phyloP scores from a whole-genome alignment of 1,139 yeast genomes.

The Magnusiomyces paraingens region DNA sequence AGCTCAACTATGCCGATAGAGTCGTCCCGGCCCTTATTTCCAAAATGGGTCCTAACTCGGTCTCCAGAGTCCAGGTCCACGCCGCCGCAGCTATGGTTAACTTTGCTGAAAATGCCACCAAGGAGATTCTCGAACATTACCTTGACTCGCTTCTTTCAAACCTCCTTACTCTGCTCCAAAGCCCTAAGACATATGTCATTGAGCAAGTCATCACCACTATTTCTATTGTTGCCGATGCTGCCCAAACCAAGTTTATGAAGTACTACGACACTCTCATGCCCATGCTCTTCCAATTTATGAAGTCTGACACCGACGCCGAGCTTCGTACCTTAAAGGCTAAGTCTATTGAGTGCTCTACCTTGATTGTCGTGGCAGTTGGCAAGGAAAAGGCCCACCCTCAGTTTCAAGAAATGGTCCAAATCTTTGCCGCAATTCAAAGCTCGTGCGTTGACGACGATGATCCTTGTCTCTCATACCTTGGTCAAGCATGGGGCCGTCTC shows the following conservation, averaged over 20 bases:
- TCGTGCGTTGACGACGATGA: conserved; percentile 50
- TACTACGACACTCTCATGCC: conserved; percentile 97
- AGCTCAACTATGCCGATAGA: conserved; percentile 68
- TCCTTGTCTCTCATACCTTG: conserved; percentile 79
- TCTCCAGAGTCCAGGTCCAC: conserved; percentile 92
- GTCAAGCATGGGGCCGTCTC: conserved; percentile 94
- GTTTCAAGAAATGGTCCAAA: conserved; percentile 63
- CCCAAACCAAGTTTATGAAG: conserved; percentile 78
- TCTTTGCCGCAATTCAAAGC: conserved; percentile 65
- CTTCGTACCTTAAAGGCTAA: conserved; percentile 81
- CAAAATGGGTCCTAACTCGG: conserved; percentile 60
- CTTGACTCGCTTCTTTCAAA: conserved; percentile 72
- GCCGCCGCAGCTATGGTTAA: conserved; percentile 98
- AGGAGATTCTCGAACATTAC: conserved; percentile 83
- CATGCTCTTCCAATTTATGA: conserved; percentile 68
- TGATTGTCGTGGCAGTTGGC: conserved; percentile 96
- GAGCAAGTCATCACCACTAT: conserved; percentile 96
- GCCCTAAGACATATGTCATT: conserved; percentile 89
- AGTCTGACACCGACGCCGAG: conserved; percentile 72
- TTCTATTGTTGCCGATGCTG: conserved; percentile 98
- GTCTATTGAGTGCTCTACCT: conserved; percentile 90
- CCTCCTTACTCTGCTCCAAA: conserved; percentile 65
- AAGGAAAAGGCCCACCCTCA: conserved; percentile 79
- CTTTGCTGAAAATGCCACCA: conserved; percentile 86
- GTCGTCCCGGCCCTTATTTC: conserved; percentile 86